A percentile compares a stretch with the other conserved stretches of the same genome.
Evolutionary conservation across 1,284 basidiomycete species (phyloP).

Genomic region (Apiotrichum gamsii): DNA sequence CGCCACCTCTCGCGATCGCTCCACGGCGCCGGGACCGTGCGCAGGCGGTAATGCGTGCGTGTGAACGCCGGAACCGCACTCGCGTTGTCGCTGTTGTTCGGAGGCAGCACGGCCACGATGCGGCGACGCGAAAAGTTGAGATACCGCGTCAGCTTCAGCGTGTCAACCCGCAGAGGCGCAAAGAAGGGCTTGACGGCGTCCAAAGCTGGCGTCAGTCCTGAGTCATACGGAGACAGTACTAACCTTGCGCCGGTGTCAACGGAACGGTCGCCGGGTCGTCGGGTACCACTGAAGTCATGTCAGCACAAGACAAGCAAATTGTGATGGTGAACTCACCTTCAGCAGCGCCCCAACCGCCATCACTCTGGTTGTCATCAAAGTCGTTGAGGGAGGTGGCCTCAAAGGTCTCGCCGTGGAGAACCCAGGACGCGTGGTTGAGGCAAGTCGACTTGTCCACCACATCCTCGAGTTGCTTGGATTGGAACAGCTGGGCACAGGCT

Average conservation of each 20-base stretch:
- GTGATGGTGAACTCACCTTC: conserved; percentile 15
- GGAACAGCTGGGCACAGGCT: conserved; percentile 14
- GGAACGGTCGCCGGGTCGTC: too few relatives aligned
- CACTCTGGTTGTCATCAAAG: neutral
- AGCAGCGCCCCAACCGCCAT: conserved; percentile 23
- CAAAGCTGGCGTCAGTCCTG: conserved; percentile 1
- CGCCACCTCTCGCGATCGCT: conserved; percentile 31
- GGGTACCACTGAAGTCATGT: too few relatives aligned
- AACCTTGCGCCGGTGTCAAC: too few relatives aligned
- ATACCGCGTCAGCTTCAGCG: conserved; percentile 16
- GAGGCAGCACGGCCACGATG: conserved; percentile 18
- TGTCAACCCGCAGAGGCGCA: neutral
- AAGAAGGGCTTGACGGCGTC: neutral
- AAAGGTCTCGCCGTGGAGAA: conserved; percentile 18
- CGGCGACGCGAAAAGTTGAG: conserved; percentile 30
- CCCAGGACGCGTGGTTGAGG: conserved; percentile 31
- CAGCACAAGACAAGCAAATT: too few relatives aligned
- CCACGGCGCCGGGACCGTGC: conserved; percentile 33
- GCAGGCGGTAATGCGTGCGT: conserved; percentile 16
- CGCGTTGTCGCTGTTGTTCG: neutral
- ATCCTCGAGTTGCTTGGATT: conserved; percentile 30
- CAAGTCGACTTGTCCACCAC: conserved; percentile 11
- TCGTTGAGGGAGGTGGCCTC: conserved; percentile 18
- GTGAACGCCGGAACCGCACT: conserved; percentile 10
- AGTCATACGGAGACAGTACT: neutral